Base-by-base conservation (phyloP, 805 yeast genomes). In the Zygoascus biomembranicola region DNA sequence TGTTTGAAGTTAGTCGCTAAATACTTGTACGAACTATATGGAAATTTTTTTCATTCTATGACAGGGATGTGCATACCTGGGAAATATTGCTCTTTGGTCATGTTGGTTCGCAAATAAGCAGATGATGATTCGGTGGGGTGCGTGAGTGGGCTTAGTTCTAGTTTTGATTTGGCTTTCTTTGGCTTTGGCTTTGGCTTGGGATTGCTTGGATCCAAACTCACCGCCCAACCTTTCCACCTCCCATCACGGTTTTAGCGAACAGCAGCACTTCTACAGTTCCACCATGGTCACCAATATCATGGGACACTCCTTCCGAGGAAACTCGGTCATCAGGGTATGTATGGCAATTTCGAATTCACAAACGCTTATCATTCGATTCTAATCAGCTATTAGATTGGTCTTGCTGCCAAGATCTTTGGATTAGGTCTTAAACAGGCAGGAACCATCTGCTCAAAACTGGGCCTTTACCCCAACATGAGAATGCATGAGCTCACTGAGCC, bases 401-500 rank as follows among this genome's bases (percentile, higher is more conserved):
- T 94, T 57, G 82, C 90, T 23, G 78, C 85, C 53, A 84, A 83
- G 57, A 84, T 94, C 59, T 90, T 87, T 66, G 99, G 98, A 32
- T 74, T 94, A 43, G 97, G 98, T n/a, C 69, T 73, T 47, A 68
- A 73, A 52, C 81, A 86, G 9, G 92, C 97, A 1, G 79, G 79
- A 58, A 74, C 76, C 62, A 75, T 94, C 51, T 90, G 97, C 67
- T 83, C 97, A 42, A 88, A 82, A 66, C 80, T 92, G 20, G 97
- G 96, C 10, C 79, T 94, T 55, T 92, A 90, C 65, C 98, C 98
- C 47, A 76, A 79, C 66, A 90, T 92, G 95, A 81, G 96, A 71
- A 85, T 90, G 87, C 94, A 87, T 67, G 96, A 94, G 70, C 78
- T 94, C 41, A 75, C 85, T 31, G 98, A 94, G 70, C 87, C 89